Evolutionary conservation across 495 filamentous ascomycete genomes (phyloP).

Genomic region (Halenospora varia): DNA sequence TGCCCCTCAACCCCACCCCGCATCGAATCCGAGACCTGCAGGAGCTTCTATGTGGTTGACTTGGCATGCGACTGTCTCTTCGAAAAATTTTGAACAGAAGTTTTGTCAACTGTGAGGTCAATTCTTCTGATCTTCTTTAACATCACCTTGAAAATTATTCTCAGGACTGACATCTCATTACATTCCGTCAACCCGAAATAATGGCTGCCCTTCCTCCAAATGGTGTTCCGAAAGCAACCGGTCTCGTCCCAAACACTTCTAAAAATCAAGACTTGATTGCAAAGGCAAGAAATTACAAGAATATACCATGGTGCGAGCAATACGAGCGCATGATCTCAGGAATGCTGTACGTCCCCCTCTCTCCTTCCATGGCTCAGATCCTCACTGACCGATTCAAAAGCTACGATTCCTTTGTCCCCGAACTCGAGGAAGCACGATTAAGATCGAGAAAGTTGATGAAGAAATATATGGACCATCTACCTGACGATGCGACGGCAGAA

Average conservation of each 20-base stretch:
- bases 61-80: too few relatives aligned
- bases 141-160: too few relatives aligned
- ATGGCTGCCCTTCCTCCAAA: neutral
- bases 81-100: too few relatives aligned
- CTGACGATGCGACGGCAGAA: neutral
- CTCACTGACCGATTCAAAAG: too few relatives aligned
- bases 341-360: constrained; percentile 38
- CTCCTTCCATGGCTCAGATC: too few relatives aligned
- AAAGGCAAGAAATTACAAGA: constrained; percentile 34
- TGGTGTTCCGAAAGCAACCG: constrained; percentile 20
- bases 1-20: too few relatives aligned
- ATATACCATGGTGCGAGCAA: constrained; percentile 43
- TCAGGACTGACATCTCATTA: too few relatives aligned
- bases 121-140: too few relatives aligned
- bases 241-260: constrained; percentile 30
- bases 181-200: too few relatives aligned
- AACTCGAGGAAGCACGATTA: constrained; percentile 41
- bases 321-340: constrained; percentile 54
- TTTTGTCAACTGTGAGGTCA: too few relatives aligned
- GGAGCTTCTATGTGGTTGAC: too few relatives aligned
- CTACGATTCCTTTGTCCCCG: neutral
- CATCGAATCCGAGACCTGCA: too few relatives aligned
- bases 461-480: neutral
- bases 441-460: constrained; percentile 33
- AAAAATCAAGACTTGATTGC: constrained; percentile 44